Conservation (phyloP, 345 rosid genomes). For the Eucalyptus sideroxylon region DNA sequence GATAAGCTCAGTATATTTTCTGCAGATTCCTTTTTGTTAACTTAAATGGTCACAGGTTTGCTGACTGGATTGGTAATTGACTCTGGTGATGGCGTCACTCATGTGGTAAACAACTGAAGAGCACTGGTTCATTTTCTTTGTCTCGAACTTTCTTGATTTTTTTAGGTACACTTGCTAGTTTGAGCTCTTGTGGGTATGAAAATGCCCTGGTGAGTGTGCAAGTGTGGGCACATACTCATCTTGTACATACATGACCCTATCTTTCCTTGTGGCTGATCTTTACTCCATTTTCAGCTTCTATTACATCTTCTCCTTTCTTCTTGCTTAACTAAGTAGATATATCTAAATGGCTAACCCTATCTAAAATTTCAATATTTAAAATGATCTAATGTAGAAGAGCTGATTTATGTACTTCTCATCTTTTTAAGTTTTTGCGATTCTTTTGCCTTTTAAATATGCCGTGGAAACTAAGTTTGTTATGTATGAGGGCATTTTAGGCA, state of each 20-base stretch:
- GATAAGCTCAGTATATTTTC: neutral
- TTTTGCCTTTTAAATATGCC: neutral
- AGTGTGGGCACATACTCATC: neutral
- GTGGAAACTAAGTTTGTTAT: neutral
- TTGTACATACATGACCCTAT: neutral
- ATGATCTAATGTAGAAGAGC: neutral
- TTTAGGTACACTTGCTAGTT: neutral
- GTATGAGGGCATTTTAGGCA: neutral
- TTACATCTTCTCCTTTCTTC: neutral
- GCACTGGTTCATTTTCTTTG: neutral
- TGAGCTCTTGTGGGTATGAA: neutral
- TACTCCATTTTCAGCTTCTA: neutral
- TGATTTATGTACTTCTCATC: neutral
- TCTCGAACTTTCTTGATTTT: neutral
- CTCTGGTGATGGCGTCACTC: conserved; percentile 99
- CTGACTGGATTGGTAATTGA: conserved; percentile 96
- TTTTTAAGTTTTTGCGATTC: neutral
- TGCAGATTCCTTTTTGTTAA: conserved; percentile 1
- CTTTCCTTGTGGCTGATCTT: neutral
- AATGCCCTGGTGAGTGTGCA: neutral
- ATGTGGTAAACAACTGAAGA: conserved; percentile 58
- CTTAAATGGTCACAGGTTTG: conserved; percentile 45
- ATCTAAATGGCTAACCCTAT: neutral
- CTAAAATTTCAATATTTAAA: neutral
- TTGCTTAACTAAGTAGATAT: neutral